Evolutionary conservation across 257 asterid genomes (phyloP).

Genomic region (Fraxinus quadrangulata): DNA sequence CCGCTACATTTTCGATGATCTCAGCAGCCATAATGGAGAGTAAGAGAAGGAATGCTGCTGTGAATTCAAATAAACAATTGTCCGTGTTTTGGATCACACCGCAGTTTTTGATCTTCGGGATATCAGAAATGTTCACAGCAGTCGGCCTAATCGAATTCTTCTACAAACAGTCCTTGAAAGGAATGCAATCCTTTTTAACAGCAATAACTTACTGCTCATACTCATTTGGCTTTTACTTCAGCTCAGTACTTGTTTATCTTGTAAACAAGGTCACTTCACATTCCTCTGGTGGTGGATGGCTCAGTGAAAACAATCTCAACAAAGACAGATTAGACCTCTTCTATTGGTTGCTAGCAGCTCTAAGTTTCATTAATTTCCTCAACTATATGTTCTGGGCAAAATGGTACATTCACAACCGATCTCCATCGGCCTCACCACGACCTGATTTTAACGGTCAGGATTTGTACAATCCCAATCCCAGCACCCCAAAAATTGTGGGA

Average conservation of each 20-base stretch:
- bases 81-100: conserved; percentile 88
- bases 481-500: conserved; percentile 41
- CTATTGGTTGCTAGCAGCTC: conserved; percentile 65
- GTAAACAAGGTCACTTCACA: conserved; percentile 59
- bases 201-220: conserved; percentile 88
- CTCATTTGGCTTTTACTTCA: conserved; percentile 76
- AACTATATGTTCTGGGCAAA: conserved; percentile 55
- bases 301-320: conserved; percentile 60
- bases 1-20: conserved; percentile 78
- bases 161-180: conserved; percentile 68
- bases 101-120: conserved; percentile 77
- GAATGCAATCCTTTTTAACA: conserved; percentile 74
- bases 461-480: background rate
- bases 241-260: conserved; percentile 77
- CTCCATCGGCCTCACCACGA: conserved; percentile 19
- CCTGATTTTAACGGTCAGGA: conserved; percentile 18
- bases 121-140: conserved; percentile 91
- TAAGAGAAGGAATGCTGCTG: conserved; percentile 51
- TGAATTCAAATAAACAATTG: conserved; percentile 19
- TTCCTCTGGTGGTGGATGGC: conserved; percentile 58
- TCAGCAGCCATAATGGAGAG: conserved; percentile 76
- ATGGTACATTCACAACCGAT: conserved; percentile 45
- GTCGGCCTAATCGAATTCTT: conserved; percentile 89
- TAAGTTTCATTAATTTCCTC: conserved; percentile 74
- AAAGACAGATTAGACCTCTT: conserved; percentile 76